Conservation (phyloP, 352 stramenopile species). For the Globisporangium orthogonon region DNA sequence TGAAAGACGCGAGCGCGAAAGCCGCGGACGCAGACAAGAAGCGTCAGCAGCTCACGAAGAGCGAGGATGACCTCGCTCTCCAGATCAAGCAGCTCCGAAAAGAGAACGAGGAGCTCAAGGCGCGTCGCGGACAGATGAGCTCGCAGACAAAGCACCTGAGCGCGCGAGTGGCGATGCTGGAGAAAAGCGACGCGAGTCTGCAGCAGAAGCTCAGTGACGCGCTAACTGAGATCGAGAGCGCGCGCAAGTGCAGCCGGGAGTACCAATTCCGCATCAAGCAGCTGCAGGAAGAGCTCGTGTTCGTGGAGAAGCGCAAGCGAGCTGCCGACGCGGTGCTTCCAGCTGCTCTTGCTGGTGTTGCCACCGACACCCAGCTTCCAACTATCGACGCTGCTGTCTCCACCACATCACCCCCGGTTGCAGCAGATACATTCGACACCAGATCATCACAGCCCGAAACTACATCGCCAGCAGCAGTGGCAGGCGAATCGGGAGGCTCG, state of each 20-base stretch:
- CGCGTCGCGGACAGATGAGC: slow-evolving; percentile 25
- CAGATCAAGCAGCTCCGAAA: slow-evolving; percentile 38
- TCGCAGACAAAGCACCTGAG: slow-evolving; percentile 49
- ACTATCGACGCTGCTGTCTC: too few relatives aligned
- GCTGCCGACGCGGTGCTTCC: not conserved
- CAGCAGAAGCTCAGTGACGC: slow-evolving; percentile 38
- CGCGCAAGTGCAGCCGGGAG: slow-evolving; percentile 44
- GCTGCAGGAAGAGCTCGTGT: slow-evolving; percentile 63
- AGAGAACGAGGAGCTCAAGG: slow-evolving; percentile 53
- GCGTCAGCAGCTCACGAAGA: slow-evolving; percentile 18
- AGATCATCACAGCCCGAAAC: too few relatives aligned
- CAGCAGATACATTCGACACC: too few relatives aligned
- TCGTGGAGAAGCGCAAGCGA: slow-evolving; percentile 45
- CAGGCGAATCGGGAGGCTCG: not conserved
- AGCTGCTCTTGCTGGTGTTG: too few relatives aligned
- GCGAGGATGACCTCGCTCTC: slow-evolving; percentile 31
- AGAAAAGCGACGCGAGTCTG: slow-evolving; percentile 20
- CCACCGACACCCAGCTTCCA: too few relatives aligned
- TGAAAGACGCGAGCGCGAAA: slow-evolving; percentile 33
- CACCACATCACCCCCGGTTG: too few relatives aligned
- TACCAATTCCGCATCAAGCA: slow-evolving; percentile 59
- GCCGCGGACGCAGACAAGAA: slow-evolving; percentile 37
- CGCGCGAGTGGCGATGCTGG: slow-evolving; percentile 26
- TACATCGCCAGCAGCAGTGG: too few relatives aligned
- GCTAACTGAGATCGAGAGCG: slow-evolving; percentile 33